Base-by-base conservation (phyloP, 805 yeast species). In the Tetrapisispora pingtungensis region DNA sequence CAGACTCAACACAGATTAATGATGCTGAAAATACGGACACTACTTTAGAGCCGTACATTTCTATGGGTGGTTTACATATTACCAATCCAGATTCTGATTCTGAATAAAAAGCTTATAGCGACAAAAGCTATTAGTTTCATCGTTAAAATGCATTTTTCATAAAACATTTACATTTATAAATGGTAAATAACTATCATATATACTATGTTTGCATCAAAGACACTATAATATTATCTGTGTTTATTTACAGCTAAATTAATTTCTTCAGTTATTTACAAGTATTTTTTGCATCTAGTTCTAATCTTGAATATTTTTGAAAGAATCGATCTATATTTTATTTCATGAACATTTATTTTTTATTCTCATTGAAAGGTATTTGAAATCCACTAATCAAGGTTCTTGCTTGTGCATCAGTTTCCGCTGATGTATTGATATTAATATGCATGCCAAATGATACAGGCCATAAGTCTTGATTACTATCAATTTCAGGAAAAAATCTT, bases 361-460 rank as follows among this genome's bases (percentile, higher is more conserved):
- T 7, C 24, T 19, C 37, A 28, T 40, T 35, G 69, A 89, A 85
- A 44, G 96, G 95, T 42, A 89, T 63, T 7, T 95, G 96, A 53
- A 78, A 72, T 2, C 86, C 83, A 61, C 94, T 83, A 49, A 90
- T 67, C 54, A 90, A 70, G 17, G 84, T 78, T 64, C 95, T 80
- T 10, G 97, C 97, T 57, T 86, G 93, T 28, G 80, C 77, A 60
- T 89, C 97, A 18, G 87, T 80, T 67, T 88, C 87, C 7, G 97
- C 96, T 31, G 85, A 69, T 18, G 97, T 90, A 61, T 84, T 84
- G 53, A 93, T 67, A 33, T 86, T 84, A 45, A 93, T 72, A 60
- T 87, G 84, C 72, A 90, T 74, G 46, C 96, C 97, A 60, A 80
- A 86, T 27, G 88, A 78, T 51, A 72, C 77, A 33, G 95, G 89